Conservation (phyloP, 805 yeast species). For the Grigorovia yakushimaensis region DNA sequence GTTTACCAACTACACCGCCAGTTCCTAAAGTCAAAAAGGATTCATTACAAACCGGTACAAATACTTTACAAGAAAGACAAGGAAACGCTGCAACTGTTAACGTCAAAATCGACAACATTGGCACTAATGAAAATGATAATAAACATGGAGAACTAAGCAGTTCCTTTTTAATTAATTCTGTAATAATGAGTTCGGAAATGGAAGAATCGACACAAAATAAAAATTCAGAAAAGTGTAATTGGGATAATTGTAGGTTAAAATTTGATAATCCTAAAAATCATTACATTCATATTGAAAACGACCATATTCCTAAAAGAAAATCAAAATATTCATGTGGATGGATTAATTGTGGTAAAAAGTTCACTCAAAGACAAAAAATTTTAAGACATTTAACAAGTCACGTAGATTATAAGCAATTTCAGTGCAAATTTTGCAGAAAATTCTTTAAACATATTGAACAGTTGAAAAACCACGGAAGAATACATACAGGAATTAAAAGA, state of each 20-base stretch:
- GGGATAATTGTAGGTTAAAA: constrained; percentile 37
- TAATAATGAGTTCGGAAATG: neutral
- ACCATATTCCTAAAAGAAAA: constrained; percentile 72
- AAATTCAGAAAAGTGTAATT: constrained; percentile 12
- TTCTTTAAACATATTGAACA: constrained; percentile 68
- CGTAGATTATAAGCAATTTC: constrained; percentile 71
- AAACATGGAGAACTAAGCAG: neutral
- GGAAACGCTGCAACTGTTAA: no score
- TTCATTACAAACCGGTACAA: neutral
- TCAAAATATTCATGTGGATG: constrained; percentile 64
- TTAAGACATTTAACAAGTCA: constrained; percentile 85
- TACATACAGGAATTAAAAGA: constrained; percentile 87
- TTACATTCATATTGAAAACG: constrained; percentile 57
- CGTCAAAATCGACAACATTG: neutral
- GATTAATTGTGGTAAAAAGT: constrained; percentile 65
- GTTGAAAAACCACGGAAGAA: constrained; percentile 70
- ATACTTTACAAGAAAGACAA: neutral
- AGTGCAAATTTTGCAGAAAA: constrained; percentile 60
- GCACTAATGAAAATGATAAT: neutral
- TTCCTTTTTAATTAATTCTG: neutral
- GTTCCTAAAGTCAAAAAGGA: neutral
- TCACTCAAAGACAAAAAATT: constrained; percentile 77
- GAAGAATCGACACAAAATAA: neutral
- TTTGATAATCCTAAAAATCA: constrained; percentile 51
- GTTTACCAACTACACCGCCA: neutral